These are phyloP conservation scores for Alternaria solani DNA, from an alignment of 2,329 filamentous ascomycete genomes.

Conservation along the genomic window DNA sequence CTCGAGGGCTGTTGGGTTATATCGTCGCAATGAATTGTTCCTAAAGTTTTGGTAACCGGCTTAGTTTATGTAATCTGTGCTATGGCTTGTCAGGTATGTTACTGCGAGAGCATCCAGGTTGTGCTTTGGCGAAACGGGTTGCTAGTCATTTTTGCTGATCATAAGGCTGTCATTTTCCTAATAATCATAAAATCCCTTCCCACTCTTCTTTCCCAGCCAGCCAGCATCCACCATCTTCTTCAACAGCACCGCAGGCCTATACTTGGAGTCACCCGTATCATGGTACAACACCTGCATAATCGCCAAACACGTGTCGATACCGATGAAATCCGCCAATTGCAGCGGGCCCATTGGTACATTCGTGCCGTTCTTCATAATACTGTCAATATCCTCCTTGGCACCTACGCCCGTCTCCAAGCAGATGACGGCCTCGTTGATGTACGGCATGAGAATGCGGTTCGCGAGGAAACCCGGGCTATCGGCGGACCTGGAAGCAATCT, in stretches of 20 bases:
- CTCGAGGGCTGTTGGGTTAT: not conserved
- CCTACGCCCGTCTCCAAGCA: slow-evolving; percentile 95
- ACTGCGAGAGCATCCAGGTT: not conserved
- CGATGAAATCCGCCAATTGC: slow-evolving; percentile 94
- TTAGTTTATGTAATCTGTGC: not conserved
- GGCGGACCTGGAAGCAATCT: slow-evolving; percentile 84
- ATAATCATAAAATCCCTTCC: slow-evolving; percentile 95
- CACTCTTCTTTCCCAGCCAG: slow-evolving; percentile 96
- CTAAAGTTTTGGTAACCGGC: not conserved
- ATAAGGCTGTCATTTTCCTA: not conserved
- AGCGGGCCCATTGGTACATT: slow-evolving; percentile 98
- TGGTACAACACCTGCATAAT: slow-evolving; percentile 96
- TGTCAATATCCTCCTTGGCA: slow-evolving; percentile 88
- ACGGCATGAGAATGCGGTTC: slow-evolving; percentile 97
- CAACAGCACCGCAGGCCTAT: slow-evolving; percentile 85
- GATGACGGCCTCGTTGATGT: slow-evolving; percentile 97
- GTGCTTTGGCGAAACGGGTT: not conserved
- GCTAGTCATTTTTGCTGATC: no score
- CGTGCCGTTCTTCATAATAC: slow-evolving; percentile 99
- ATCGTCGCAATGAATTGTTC: not conserved
- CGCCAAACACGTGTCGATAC: slow-evolving; percentile 91
- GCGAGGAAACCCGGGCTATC: slow-evolving; percentile 95
- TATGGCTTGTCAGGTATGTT: not conserved
- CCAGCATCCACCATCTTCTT: slow-evolving; percentile 97
- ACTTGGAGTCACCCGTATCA: slow-evolving; percentile 95